Evolutionary conservation across 768 basidiomycete genomes (phyloP), one percentile per base, ranked within the genome.

Genomic region (Tricholomella constricta): DNA sequence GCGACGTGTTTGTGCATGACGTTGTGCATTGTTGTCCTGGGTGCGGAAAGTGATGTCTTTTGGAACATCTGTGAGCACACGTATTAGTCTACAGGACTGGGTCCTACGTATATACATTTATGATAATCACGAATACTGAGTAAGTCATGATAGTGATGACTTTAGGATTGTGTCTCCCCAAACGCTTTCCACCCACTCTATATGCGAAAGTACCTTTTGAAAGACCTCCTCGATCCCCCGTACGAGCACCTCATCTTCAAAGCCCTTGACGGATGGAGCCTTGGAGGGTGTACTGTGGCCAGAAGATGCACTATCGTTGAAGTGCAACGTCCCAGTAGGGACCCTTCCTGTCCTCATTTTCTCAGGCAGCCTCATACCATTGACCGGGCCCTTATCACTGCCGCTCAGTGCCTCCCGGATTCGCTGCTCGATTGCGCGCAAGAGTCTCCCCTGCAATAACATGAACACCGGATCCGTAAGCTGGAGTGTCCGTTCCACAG

Each of bases 1-100:
- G 97, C 66, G 97, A 99, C 72, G 82, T 96, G 17, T 97, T 98
- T 64, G 86, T 98, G 4, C 97, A 98, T 62, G 92, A 96, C 56
- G 93, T 94, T 19, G 77, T 98, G 17, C 96, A 98, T 65, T 93
- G 91, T 54, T 99, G 96, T 74, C 94, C 96, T 0, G 90, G 89
- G 9, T 92, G 89, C 58, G 87, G 86, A 2, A 78, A 75, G 60
- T 78, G 45, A 12, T 31, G 35, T 14, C 15, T 19, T 2, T 15
- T 22, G 20, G 23, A 15, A 29, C 31, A 26, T 43, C 35, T 4
- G 14, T 27, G 19, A 12, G 22, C 40, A n/a, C n/a, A n/a, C n/a
- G n/a, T n/a, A n/a, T n/a, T n/a, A n/a, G n/a, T n/a, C n/a, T n/a
- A n/a, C n/a, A n/a, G 22, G 12, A 38, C 35, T 26, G 3, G 10